Percentiles rank a stretch among this genome's conserved stretches.
These are phyloP conservation scores for Malbranchea zuffiana DNA, from an alignment of 2,329 filamentous ascomycete species.

Conservation along the genomic window DNA sequence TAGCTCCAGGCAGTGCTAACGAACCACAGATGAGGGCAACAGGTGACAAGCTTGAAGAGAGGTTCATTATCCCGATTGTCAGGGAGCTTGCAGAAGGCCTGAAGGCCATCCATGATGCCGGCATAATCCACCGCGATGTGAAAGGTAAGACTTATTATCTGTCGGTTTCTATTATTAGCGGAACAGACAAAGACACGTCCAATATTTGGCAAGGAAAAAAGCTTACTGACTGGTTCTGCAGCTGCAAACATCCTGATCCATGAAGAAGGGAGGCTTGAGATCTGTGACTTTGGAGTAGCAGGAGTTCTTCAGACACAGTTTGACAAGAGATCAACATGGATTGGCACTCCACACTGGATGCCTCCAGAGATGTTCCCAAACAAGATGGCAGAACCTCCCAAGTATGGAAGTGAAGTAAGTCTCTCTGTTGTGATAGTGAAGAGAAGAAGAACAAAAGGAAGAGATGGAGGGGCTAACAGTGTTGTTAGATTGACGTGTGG, in stretches of 20 bases:
- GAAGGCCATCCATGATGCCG: slow-evolving; percentile 53
- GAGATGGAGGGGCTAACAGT: neutral
- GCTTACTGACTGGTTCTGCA: slow-evolving; percentile 17
- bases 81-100: slow-evolving; percentile 52
- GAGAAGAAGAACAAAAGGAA: too few species aligned
- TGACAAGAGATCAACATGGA: slow-evolving; percentile 53
- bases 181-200: neutral
- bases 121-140: slow-evolving; percentile 54
- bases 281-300: slow-evolving; percentile 57
- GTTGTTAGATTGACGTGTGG: slow-evolving; percentile 39
- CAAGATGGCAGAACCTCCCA: slow-evolving; percentile 27
- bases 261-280: slow-evolving; percentile 51
- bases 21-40: slow-evolving; percentile 37
- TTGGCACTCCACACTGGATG: slow-evolving; percentile 58
- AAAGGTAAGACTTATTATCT: slow-evolving; percentile 39
- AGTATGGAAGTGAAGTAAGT: slow-evolving; percentile 39
- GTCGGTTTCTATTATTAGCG: neutral
- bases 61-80: slow-evolving; percentile 53
- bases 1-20: neutral
- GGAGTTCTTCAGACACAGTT: slow-evolving; percentile 49
- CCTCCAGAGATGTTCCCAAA: slow-evolving; percentile 47
- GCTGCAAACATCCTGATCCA: slow-evolving; percentile 54
- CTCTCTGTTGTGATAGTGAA: neutral
- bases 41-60: slow-evolving; percentile 44
- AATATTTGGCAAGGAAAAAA: slow-evolving; percentile 1